Conservation (phyloP, 768 basidiomycete genomes). For the Psilocybe sp. region DNA sequence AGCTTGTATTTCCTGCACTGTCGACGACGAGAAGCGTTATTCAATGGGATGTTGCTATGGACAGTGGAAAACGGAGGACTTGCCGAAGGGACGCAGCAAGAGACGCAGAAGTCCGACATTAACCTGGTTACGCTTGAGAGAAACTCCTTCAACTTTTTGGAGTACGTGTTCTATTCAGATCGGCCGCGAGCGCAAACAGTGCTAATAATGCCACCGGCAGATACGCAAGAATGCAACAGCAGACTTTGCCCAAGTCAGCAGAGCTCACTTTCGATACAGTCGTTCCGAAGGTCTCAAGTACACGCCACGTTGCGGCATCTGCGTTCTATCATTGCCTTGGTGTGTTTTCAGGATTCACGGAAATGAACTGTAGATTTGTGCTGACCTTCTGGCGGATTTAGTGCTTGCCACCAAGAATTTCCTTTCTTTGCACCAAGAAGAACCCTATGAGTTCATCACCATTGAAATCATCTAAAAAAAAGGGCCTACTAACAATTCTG, state of each 20-base stretch:
- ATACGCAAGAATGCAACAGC: slow-evolving; percentile 76
- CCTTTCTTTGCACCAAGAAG: slow-evolving; percentile 55
- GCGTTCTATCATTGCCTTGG: slow-evolving; percentile 87
- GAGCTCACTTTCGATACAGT: slow-evolving; percentile 62
- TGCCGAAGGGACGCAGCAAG: slow-evolving; percentile 24
- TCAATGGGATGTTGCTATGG: not conserved
- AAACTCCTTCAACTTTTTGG: slow-evolving; percentile 78
- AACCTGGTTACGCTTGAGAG: slow-evolving; percentile 64
- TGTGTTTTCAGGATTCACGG: slow-evolving; percentile 26
- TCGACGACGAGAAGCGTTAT: too few relatives aligned
- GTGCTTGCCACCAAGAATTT: slow-evolving; percentile 78
- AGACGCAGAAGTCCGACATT: slow-evolving; percentile 54
- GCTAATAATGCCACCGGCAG: slow-evolving; percentile 31
- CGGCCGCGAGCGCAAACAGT: slow-evolving; percentile 5
- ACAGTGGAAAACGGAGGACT: slow-evolving; percentile 12
- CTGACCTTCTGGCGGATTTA: slow-evolving; percentile 24
- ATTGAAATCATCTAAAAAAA: slow-evolving; percentile 29
- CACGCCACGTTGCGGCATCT: slow-evolving; percentile 74
- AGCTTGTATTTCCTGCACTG: slow-evolving; percentile 5
- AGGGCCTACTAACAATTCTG: not conserved
- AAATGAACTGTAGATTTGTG: slow-evolving; percentile 5
- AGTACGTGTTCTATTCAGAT: slow-evolving; percentile 42
- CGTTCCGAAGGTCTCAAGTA: slow-evolving; percentile 64
- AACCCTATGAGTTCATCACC: slow-evolving; percentile 54
- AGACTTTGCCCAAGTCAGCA: slow-evolving; percentile 47